Base-by-base conservation (phyloP, 257 asterid species). In the Haberlea rhodopensis region DNA sequence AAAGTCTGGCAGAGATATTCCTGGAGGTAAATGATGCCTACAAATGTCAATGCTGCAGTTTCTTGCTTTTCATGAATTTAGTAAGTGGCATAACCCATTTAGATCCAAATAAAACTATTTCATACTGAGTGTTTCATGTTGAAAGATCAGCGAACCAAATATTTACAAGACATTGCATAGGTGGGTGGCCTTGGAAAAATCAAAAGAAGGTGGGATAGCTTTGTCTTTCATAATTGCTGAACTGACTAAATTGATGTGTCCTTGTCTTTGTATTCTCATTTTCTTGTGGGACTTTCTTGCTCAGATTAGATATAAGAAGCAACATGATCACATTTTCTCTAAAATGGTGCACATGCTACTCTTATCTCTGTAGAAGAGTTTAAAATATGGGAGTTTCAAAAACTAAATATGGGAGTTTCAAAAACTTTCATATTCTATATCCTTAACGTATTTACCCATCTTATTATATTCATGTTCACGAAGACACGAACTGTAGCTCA, bases 1-100 rank as follows among this genome's bases (percentile, higher is more conserved):
- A 49, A 91, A 84, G 69, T 78, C 74, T 67, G 96, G 95, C 68
- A 68, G 86, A 74, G 95, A 91, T 73, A 80, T 91, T 67, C 96
- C 97, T 63, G 91, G 82, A 84, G 97, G 96, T 90, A 80, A n/a
- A n/a, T 70, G 28, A 58, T 48, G 53, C 52, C 28, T 59, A 9
- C 58, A 63, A 26, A n/a, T 53, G 19, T 67, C 46, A 45, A 51
- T 29, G 49, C 58, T 70, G 55, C 27, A 63, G 10, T 21, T 46
- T 60, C 52, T 48, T 53, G 6, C 32, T 40, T 69, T 22, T 32
- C 3, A 60, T 56, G 45, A 53, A 40, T 4, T 52, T 55, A 46
- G n/a, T 6, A 11, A 10, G n/a, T 37, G 46, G 11, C 46, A 3
- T 48, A 31, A 58, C 40, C 21, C 57, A 22, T 32, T 21, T 20